Evolutionary conservation across 352 stramenopile genomes (phyloP).

Genomic region (Globisporangium solare): DNA sequence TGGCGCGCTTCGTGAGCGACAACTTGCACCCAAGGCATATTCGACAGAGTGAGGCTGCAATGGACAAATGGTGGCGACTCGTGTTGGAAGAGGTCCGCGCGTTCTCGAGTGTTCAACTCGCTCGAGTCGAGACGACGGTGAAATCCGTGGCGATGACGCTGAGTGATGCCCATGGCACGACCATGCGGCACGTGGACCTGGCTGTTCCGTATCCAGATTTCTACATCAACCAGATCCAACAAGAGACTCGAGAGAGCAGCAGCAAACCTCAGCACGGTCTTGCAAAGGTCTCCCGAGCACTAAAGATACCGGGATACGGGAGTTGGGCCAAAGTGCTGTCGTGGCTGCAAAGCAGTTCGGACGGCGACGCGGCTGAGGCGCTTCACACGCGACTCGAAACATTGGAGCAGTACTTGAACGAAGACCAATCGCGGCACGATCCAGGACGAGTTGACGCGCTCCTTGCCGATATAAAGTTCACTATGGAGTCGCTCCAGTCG

Average conservation of each 20-base stretch:
- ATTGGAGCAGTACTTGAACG: slow-evolving; percentile 18
- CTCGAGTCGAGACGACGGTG: slow-evolving; percentile 13
- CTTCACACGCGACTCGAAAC: slow-evolving; percentile 5
- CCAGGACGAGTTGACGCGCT: slow-evolving; percentile 10
- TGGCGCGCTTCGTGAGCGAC: slow-evolving; percentile 12
- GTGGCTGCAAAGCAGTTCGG: slow-evolving; percentile 3
- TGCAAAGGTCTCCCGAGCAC: slow-evolving; percentile 14
- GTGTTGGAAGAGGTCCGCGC: slow-evolving; percentile 25
- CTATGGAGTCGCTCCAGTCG: slow-evolving; percentile 14
- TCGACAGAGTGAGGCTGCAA: slow-evolving; percentile 5
- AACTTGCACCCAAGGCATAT: slow-evolving; percentile 8
- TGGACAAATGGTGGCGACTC: slow-evolving; percentile 16
- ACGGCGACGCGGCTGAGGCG: background rate
- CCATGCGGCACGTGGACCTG: slow-evolving; percentile 4
- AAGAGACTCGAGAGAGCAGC: background rate
- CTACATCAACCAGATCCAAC: slow-evolving; percentile 31
- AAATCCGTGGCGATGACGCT: slow-evolving; percentile 9
- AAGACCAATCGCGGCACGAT: slow-evolving; percentile 16
- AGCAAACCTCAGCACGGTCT: slow-evolving; percentile 10
- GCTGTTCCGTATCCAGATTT: slow-evolving; percentile 28
- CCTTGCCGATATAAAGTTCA: slow-evolving; percentile 12
- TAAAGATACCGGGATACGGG: slow-evolving; percentile 15
- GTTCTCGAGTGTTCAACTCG: slow-evolving; percentile 18
- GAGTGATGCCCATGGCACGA: background rate
- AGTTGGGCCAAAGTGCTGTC: slow-evolving; percentile 25